Base-by-base conservation (phyloP, 179 eudicot genomes). In the Beta lomatogona region DNA sequence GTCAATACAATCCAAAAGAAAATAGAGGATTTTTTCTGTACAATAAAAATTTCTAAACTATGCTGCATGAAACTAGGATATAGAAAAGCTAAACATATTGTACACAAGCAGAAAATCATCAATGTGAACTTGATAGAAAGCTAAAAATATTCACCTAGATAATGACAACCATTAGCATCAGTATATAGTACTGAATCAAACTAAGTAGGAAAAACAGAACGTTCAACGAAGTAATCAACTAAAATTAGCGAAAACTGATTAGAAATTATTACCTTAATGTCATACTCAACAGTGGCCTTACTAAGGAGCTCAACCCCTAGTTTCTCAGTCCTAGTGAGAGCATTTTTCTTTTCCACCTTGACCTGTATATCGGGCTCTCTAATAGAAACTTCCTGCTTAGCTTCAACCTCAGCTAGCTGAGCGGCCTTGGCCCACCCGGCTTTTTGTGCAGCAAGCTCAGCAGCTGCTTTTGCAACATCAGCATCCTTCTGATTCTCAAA, bases 281-380 rank as follows among this genome's bases (percentile, higher is more conserved):
- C 89, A 53, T 85, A 87, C 36, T 83, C 81, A 1, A 87, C 89
- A 45, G 79, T 87, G 15, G 89, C 89, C 58, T 81, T 75, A 55
- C 88, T 83, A 31, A 85, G 76, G 46, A 76, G 64, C 70, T 87
- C 85, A 41, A 88, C 88, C 80, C 76, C 85, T 21, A 87, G 86
- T 78, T 83, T 83, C 73, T 85, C 83, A 25, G 86, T 83, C 83
- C 54, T 79, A 25, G 86, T 81, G 45, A 81, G 10, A 50, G 84
- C 89, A 82, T 87, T 87, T 84, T 78, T 85, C 75, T 67, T 80
- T 79, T 87, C 89, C 52, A 85, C 86, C 76, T 87, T 86, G 71
- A 25, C 48, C 31, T 87, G 87, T 59, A 87, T 66, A 72, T 85
- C 87, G 0, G 89, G 86, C 41, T 82, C 84, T 59, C 84, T 31